Evolutionary conservation across 1,284 basidiomycete species (phyloP).

Genomic region (Ustilago tritici): DNA sequence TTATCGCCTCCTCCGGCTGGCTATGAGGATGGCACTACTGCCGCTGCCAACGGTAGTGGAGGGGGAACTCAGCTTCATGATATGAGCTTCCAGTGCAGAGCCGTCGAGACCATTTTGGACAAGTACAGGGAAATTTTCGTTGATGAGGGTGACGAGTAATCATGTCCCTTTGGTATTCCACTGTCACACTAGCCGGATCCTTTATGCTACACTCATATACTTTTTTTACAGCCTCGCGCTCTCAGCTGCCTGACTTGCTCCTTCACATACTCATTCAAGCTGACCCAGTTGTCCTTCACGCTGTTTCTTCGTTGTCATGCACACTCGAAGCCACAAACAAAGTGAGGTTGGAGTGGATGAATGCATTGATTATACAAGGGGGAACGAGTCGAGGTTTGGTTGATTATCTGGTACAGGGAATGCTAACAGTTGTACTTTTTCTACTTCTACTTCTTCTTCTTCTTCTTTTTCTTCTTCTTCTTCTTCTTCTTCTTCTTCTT

Average conservation of each 20-base stretch:
- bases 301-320: background rate
- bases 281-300: too few relatives aligned
- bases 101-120: conserved; percentile 67
- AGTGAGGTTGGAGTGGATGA: background rate
- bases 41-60: background rate
- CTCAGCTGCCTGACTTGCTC: too few relatives aligned
- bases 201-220: conserved; percentile 7
- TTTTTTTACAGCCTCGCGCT: background rate
- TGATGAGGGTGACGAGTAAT: conserved; percentile 55
- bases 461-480: background rate
- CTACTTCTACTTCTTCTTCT: background rate
- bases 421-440: background rate
- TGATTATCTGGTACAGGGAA: conserved; percentile 16
- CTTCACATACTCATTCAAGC: too few relatives aligned
- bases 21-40: conserved; percentile 6
- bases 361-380: conserved; percentile 17
- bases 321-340: background rate
- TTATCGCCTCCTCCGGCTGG: conserved; percentile 55
- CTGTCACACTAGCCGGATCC: background rate
- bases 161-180: background rate
- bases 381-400: background rate
- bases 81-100: conserved; percentile 66
- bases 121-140: conserved; percentile 67
- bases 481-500: background rate
- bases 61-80: conserved; percentile 61